Percentiles rank a stretch among this genome's conserved stretches.
Evolutionary conservation across 2,329 filamentous ascomycete genomes (phyloP).

Genomic region (Fonsecaea pedrosoi): DNA sequence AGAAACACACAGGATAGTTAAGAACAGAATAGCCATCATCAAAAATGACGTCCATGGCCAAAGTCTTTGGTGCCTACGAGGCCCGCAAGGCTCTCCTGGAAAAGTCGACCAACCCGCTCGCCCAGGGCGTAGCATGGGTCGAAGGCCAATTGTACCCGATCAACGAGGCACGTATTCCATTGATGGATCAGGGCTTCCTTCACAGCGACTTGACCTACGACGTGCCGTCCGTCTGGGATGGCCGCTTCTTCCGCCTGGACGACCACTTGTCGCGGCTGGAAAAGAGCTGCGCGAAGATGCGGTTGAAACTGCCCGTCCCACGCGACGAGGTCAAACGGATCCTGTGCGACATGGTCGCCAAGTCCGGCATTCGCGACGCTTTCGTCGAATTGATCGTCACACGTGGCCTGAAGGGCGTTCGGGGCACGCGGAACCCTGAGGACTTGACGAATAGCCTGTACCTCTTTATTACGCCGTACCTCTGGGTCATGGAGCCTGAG

Average conservation of each 20-base stretch:
- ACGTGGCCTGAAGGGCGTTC: slow-evolving; percentile 54
- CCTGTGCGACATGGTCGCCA: slow-evolving; percentile 54
- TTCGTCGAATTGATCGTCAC: slow-evolving; percentile 62
- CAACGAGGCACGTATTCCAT: slow-evolving; percentile 56
- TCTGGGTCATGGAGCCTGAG: slow-evolving; percentile 59
- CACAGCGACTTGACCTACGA: slow-evolving; percentile 62
- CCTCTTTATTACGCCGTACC: slow-evolving; percentile 57
- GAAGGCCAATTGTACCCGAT: slow-evolving; percentile 54
- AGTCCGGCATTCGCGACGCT: slow-evolving; percentile 57
- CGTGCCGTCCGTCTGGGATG: slow-evolving; percentile 60
- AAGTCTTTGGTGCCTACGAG: slow-evolving; percentile 51
- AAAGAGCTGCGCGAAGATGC: slow-evolving; percentile 55
- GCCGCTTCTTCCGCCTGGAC: slow-evolving; percentile 60
- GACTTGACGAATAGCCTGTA: slow-evolving; percentile 53
- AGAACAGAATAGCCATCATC: not conserved
- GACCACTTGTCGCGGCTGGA: slow-evolving; percentile 57
- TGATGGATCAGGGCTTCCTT: slow-evolving; percentile 61
- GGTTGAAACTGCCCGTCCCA: slow-evolving; percentile 53
- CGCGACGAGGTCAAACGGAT: slow-evolving; percentile 50
- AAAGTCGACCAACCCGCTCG: slow-evolving; percentile 49
- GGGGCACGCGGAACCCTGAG: slow-evolving; percentile 47
- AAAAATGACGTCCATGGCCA: slow-evolving; percentile 54
- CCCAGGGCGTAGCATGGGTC: slow-evolving; percentile 58
- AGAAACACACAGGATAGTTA: not conserved
- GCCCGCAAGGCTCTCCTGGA: slow-evolving; percentile 45